Base-by-base conservation (phyloP, 108 stramenopile species). In the Ochromonas danica region DNA sequence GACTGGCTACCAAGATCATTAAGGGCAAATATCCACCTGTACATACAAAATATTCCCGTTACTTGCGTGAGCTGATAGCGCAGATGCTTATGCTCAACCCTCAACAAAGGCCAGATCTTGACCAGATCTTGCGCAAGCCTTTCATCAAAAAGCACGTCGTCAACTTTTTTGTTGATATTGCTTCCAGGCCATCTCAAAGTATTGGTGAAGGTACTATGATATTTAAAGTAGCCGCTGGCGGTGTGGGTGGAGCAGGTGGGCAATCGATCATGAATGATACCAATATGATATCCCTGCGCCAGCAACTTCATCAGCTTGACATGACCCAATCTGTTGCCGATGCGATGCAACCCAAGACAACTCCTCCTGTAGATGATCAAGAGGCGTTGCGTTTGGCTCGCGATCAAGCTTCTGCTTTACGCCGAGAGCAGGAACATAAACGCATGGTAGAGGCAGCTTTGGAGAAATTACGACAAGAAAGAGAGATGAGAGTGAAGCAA, bases 161-260 rank as follows among this genome's bases (percentile, higher is more conserved):
- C 27, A 6, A 31, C 42, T 84, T 88, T 61, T 39, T 88, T 17
- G 22, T 6, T 0, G 87, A 84, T 31, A 79, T 86, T 22, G 79
- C 33, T 61, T 42, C 61, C 30, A 38, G 85, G 27, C 63, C 78
- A 67, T 31, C 63, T 28, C 3, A 28, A 42, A 60, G 72, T 75
- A 81, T 85, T 1, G 84, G 84, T 3, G 83, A 84, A 40, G 84
- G 84, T 39, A 85, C 84, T 31, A 85, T 85, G 84, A 82, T 85
- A 38, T 40, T 85, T 28, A 83, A 82, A 60, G 84, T 82, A 61
- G 84, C 84, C 1, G 84, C 84, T 27, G 82, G 80, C 28, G 72
- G 72, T 39, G 40, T 42, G 36, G 22, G 36, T 38, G 67, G 67
- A 40, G 6, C 22, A 22, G 51, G 43, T 45, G 67, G 67, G 10